Evolutionary conservation across 768 basidiomycete genomes (phyloP), one percentile per base, ranked within the genome.

Genomic region (Boletellus ananiceps): DNA sequence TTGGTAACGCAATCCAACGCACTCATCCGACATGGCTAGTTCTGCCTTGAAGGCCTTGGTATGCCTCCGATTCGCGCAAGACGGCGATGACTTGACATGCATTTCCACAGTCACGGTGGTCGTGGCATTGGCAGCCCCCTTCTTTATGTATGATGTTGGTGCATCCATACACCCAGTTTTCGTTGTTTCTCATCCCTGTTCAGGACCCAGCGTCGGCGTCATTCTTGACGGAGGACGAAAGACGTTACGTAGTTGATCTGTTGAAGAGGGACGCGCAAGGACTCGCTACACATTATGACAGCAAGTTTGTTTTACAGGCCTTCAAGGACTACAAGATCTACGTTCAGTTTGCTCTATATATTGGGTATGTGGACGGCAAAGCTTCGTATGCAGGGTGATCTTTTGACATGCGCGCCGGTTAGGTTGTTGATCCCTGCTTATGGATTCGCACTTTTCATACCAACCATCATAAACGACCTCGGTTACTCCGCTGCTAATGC

Each of bases 121-220:
- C 3, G 52, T 54, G 2, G 60, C 65, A 15, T 41, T 58, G 7
- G 12, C 21, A 8, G 47, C 57, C 5, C 77, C 68, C 60, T 81
- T 77, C 64, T 71, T 71, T 55, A 74, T 83, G 60, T 62, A 77
- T 44, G 79, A 83, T 59, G 77, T 78, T 50, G 47, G 74, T 57
- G 9, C 19, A 34, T 44, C 14, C 19, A 32, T 44, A 38, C 31
- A 18, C 23, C 8, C 25, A 9, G 25, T 40, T 21, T 16, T 40
- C 45, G 36, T 8, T 8, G 14, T 32, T 32, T 12, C 40, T 14
- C 13, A 51, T 34, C 15, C 29, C 32, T 21, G 12, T 19, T 4
- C 45, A 76, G 74, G 77, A 77, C 59, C 78, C 79, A 29, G 72
- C 73, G 52, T 81, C 78, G 2, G 79, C 79, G n/a, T 68, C 60